Evolutionary conservation across 805 yeast species (phyloP), one percentile per base, ranked within the genome.

Genomic region (Wickerhamomyces canadensis): DNA sequence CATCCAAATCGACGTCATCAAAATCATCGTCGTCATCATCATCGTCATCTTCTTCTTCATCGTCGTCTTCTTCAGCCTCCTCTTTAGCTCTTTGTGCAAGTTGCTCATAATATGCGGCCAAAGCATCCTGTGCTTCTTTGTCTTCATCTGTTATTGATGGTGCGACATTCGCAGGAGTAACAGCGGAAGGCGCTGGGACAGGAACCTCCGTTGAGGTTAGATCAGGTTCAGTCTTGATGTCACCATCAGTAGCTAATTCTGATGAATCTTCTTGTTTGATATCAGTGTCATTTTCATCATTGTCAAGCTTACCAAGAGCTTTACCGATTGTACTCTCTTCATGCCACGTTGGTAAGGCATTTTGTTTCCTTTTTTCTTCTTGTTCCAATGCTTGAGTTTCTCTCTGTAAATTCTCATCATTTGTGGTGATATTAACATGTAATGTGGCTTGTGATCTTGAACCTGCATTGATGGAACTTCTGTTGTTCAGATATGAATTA

Each of bases 311-410:
- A 40, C 80, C 84, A 41, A 76, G 58, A 4, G 72, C 68, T 12
- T 71, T 61, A 32, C 95, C 96, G 47, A 91, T 91, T 1, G 99
- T 89, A 55, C 91, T 78, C 49, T 82, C 81, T 46, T 83, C 78
- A 57, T 93, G 96, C 99, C 99, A 93, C 21, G 93, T 81, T 7
- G 99, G 99, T 48, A 93, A 70, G 4, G 96, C 96, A 57, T 93
- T 93, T 60, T 91, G 96, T 55, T 84, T 81, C 59, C 89, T 59
- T 73, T 80, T 60, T 75, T 78, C 71, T 73, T 79, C 66, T 68
- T 78, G 61, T 58, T 84, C 82, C 54, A 75, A 67, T 49, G 78
- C 79, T 54, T 68, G 72, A 50, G 72, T 72, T 60, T 80, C 88
- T 48, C 77, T 73, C 55, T 73, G 79, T 47, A 73, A 70, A 43